phyloP scores from a whole-genome alignment of 345 rosid species.

The Adansonia digitata region DNA sequence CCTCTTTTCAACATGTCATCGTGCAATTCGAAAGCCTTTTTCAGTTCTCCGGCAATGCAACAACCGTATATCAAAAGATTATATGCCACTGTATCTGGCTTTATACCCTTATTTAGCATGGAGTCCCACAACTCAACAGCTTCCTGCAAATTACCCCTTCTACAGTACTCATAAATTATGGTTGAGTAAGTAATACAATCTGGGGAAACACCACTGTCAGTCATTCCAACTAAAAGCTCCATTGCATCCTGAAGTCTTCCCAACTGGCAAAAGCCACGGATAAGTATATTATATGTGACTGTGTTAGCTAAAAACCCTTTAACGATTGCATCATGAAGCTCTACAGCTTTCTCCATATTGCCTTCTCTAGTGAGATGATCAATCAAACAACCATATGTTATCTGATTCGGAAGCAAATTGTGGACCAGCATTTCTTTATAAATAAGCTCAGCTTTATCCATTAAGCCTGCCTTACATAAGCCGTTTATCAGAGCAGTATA shows the following conservation, averaged over 20 bases:
- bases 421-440: conserved; percentile 49
- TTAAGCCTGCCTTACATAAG: conserved; percentile 69
- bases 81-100: conserved; percentile 69
- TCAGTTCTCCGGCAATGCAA: background rate
- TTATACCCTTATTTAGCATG: conserved; percentile 59
- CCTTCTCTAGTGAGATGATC: conserved; percentile 61
- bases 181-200: conserved; percentile 89
- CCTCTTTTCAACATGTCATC: conserved; percentile 5
- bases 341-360: conserved; percentile 59
- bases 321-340: conserved; percentile 62
- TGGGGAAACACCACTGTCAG: conserved; percentile 47
- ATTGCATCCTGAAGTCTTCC: conserved; percentile 67
- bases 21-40: background rate
- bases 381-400: conserved; percentile 79
- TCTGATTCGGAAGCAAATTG: conserved; percentile 56
- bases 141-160: conserved; percentile 46
- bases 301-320: conserved; percentile 64
- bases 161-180: conserved; percentile 60
- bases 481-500: conserved; percentile 81
- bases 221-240: conserved; percentile 53
- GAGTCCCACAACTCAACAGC: conserved; percentile 66
- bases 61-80: conserved; percentile 54
- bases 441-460: conserved; percentile 61
- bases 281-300: conserved; percentile 63
- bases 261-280: conserved; percentile 70